Percentiles rank a stretch among this genome's conserved stretches.
These are phyloP conservation scores for Prunus persica DNA, from an alignment of 306 rosid genomes.

Conservation along the genomic window Prunus_persica_NCBIv2 NC_034011.1:25168501-25169000, in stretches of 20 bases:
- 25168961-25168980: no score
- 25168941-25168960: no score
- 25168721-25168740: no score
- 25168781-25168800: background rate
- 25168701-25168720: background rate
- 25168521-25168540: conserved; percentile 39
- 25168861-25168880: no score
- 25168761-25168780: background rate
- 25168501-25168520: conserved; percentile 40
- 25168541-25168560: conserved; percentile 33
- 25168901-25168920: no score
- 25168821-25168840: no score
- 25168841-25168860: no score
- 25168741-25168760: no score
- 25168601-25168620: conserved; percentile 57
- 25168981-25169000: no score
- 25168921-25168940: no score
- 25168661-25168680: conserved; percentile 13
- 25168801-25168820: background rate
- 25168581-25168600: conserved; percentile 44
- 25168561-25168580: conserved; percentile 41
- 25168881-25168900: no score
- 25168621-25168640: conserved; percentile 44
- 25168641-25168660: background rate
- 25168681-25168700: background rate